Evolutionary conservation across 768 basidiomycete species (phyloP), one percentile per base, ranked within the genome.

Genomic region (Phaeotremella fagi): DNA sequence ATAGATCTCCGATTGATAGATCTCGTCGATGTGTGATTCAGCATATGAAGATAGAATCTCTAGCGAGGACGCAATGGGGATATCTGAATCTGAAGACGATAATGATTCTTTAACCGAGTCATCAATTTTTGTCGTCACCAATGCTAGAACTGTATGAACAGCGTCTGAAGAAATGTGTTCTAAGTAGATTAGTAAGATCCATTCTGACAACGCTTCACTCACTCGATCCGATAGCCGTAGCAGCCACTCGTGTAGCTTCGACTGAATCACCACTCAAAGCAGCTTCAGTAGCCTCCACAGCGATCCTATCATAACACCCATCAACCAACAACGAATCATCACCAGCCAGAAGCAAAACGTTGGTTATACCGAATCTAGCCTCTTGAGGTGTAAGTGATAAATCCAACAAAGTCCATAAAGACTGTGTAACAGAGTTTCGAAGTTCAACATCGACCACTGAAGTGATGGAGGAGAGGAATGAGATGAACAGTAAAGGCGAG

Each of bases 81-180:
- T 15, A 15, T 27, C 22, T 1, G 35, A 26, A n/a, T 31, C 43
- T 3, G 23, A 25, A 4, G 48, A 51, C 14, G 54, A 57, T 16
- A 64, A 20, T 2, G 60, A 25, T 26, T 55, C 44, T 41, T 58
- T 44, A 11, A 55, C 51, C 1, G 63, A 37, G 24, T 65, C 63
- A 31, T 70, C 63, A 15, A 68, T 60, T 11, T 61, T 42, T 1
- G 71, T 73, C 27, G 56, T 59, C 15, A 64, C 57, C 7, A 69
- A 45, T 4, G 64, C 61, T 18, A 73, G 54, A 15, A 71, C 54
- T 12, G 66, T 66, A 29, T 68, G 53, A 16, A 59, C 41, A 2
- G 63, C 55, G 16, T 70, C 68, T 5, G 37, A 24, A 3, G 67
- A 68, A 2, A 66, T 29, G 20, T 49, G 23, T 4, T 41, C 52